These are phyloP conservation scores for Earliella scabrosa DNA, from an alignment of 1,284 basidiomycete genomes.

Conservation along the genomic window DNA sequence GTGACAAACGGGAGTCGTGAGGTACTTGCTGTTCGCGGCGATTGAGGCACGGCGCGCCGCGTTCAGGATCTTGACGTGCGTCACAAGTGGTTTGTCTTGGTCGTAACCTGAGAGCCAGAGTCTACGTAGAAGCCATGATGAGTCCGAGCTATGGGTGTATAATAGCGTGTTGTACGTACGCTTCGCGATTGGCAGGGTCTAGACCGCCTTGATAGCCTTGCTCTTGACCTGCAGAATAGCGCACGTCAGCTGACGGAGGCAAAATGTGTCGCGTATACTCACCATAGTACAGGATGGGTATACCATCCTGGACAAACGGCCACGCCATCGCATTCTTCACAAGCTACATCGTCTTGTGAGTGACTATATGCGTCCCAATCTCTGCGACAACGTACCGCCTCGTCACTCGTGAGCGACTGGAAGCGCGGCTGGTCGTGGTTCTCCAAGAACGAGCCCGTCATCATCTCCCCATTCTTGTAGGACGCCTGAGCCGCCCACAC, in stretches of 20 bases:
- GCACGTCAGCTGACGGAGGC: conserved; percentile 28
- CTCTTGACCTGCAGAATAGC: conserved; percentile 30
- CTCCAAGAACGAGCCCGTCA: conserved; percentile 55
- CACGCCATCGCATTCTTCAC: conserved; percentile 36
- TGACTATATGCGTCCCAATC: conserved; percentile 28
- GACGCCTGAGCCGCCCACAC: no score
- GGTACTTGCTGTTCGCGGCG: conserved; percentile 49
- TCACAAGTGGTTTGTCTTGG: conserved; percentile 53
- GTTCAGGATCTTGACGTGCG: conserved; percentile 60
- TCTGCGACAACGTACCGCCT: conserved; percentile 50
- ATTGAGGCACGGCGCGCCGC: conserved; percentile 62
- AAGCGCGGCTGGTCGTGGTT: conserved; percentile 84
- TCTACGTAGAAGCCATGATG: conserved; percentile 36
- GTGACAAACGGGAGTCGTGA: conserved; percentile 59
- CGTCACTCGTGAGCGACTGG: conserved; percentile 62
- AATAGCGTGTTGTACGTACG: conserved; percentile 43
- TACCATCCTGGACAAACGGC: conserved; percentile 56
- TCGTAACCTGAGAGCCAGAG: conserved; percentile 63
- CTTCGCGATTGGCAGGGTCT: conserved; percentile 62
- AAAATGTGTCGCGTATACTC: neutral
- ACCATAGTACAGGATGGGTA: conserved; percentile 84
- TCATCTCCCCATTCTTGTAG: no score
- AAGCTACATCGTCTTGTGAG: conserved; percentile 50
- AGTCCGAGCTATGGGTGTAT: neutral
- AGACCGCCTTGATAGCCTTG: conserved; percentile 35